Evolutionary conservation across 1,284 basidiomycete genomes (phyloP).

Genomic region (Termitomyces sp.): DNA sequence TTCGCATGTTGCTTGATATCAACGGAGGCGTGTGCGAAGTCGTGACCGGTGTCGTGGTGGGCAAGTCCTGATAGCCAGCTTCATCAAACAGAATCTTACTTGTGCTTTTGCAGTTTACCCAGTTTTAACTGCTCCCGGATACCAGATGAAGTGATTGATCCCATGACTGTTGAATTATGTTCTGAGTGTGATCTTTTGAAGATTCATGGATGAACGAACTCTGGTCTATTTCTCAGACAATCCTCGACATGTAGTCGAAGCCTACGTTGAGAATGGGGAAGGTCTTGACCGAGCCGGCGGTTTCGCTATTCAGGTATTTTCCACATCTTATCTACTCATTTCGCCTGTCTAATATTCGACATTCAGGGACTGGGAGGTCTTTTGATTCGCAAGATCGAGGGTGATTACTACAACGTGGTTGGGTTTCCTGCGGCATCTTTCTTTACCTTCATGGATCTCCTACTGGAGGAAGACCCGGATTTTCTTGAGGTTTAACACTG

Average conservation of each 20-base stretch:
- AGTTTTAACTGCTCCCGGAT: slow-evolving; percentile 80
- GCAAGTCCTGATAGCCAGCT: slow-evolving; percentile 38
- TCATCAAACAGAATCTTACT: background rate
- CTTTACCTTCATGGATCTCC: slow-evolving; percentile 60
- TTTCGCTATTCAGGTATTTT: slow-evolving; percentile 83
- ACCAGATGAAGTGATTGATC: slow-evolving; percentile 60
- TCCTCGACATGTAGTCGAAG: slow-evolving; percentile 59
- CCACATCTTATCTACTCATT: slow-evolving; percentile 10
- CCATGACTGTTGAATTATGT: background rate
- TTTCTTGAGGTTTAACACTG: slow-evolving; percentile 44
- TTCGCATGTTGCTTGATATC: slow-evolving; percentile 84
- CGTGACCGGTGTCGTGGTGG: slow-evolving; percentile 83
- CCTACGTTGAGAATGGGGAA: slow-evolving; percentile 87
- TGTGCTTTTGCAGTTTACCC: slow-evolving; percentile 61
- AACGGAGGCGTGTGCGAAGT: slow-evolving; percentile 86
- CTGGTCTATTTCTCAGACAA: slow-evolving; percentile 80
- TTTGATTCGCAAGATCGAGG: slow-evolving; percentile 81
- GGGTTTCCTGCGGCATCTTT: slow-evolving; percentile 84
- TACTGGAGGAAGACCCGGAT: slow-evolving; percentile 70
- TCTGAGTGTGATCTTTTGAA: slow-evolving; percentile 24
- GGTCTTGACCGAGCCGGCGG: slow-evolving; percentile 91
- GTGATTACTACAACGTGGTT: slow-evolving; percentile 91
- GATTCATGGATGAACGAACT: slow-evolving; percentile 81
- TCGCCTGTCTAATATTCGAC: background rate
- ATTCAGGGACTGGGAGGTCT: slow-evolving; percentile 74